Evolutionary conservation across 176 grass and related monocot species (phyloP).

Genomic region (Bothriochloa decipiens): DNA sequence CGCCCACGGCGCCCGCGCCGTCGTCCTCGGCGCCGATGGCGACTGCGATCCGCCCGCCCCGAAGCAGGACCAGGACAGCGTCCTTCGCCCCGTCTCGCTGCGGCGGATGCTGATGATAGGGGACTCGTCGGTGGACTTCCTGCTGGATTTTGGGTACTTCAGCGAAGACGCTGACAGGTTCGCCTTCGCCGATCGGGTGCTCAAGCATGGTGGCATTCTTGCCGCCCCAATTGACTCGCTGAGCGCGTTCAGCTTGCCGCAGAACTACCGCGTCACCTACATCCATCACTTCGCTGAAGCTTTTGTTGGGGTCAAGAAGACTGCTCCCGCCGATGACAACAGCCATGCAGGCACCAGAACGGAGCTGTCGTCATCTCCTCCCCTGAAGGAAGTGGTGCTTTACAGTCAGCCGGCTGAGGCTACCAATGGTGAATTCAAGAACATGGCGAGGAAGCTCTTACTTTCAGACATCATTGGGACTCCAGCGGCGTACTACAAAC

Average conservation of each 20-base stretch:
- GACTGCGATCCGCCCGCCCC: conserved; percentile 23
- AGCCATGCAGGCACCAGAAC: background rate
- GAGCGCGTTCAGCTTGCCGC: conserved; percentile 47
- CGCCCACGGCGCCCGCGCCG: conserved; percentile 19
- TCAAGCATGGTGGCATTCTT: conserved; percentile 65
- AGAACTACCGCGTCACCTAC: conserved; percentile 68
- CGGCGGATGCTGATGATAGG: conserved; percentile 37
- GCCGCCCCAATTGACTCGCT: conserved; percentile 29
- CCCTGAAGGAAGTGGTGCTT: conserved; percentile 27
- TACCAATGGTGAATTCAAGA: conserved; percentile 22
- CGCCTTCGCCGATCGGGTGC: conserved; percentile 56
- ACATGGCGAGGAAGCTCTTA: conserved; percentile 40
- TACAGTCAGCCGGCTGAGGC: conserved; percentile 29
- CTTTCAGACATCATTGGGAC: conserved; percentile 36
- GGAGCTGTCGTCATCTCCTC: conserved; percentile 15
- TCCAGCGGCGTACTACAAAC: too few species aligned
- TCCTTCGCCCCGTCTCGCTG: conserved; percentile 35
- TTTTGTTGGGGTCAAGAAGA: conserved; percentile 70
- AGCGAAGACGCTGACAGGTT: conserved; percentile 43
- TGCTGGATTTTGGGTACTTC: conserved; percentile 57
- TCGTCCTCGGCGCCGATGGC: conserved; percentile 56
- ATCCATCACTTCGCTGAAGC: conserved; percentile 52
- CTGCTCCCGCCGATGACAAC: conserved; percentile 3
- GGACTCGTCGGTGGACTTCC: conserved; percentile 66
- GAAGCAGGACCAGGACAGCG: conserved; percentile 38